These are phyloP conservation scores for Elongisporangium anandrum DNA, from an alignment of 352 stramenopile species.

Conservation along the genomic window DNA sequence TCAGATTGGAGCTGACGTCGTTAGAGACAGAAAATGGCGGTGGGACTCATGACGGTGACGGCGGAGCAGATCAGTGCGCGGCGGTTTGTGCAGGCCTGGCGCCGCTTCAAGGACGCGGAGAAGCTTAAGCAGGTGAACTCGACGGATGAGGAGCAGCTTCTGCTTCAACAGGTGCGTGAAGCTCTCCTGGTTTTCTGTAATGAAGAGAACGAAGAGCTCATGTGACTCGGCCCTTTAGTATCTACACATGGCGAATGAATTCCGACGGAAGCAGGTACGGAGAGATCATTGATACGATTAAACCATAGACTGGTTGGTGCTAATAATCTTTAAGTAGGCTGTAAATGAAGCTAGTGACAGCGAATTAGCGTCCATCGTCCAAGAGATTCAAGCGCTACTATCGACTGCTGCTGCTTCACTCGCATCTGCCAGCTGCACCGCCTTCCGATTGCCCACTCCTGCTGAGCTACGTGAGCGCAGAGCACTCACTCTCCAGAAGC, in stretches of 20 bases:
- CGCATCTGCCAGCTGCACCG: background rate
- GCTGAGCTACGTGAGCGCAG: background rate
- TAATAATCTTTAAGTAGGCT: background rate
- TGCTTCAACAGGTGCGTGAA: background rate
- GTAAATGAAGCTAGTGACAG: background rate
- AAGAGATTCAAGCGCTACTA: background rate
- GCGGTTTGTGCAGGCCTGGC: conserved; percentile 7
- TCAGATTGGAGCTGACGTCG: background rate
- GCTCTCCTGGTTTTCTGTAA: background rate
- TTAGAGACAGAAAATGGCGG: background rate
- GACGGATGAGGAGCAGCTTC: background rate
- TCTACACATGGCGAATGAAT: background rate
- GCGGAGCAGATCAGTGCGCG: conserved; percentile 1
- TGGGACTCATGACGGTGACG: background rate
- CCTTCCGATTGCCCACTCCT: background rate
- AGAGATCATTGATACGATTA: background rate
- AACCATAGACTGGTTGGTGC: background rate
- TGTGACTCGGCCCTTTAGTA: background rate
- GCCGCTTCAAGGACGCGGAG: conserved; percentile 2
- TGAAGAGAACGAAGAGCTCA: background rate
- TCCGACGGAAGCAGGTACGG: background rate
- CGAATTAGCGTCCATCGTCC: background rate
- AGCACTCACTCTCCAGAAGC: background rate
- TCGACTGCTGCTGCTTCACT: background rate
- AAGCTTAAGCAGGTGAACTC: background rate